Percentiles rank a stretch among this genome's conserved stretches.
These are phyloP conservation scores for Cenchrus fungigraminus DNA, from an alignment of 176 grass and related monocot species.

Conservation along the genomic window DNA sequence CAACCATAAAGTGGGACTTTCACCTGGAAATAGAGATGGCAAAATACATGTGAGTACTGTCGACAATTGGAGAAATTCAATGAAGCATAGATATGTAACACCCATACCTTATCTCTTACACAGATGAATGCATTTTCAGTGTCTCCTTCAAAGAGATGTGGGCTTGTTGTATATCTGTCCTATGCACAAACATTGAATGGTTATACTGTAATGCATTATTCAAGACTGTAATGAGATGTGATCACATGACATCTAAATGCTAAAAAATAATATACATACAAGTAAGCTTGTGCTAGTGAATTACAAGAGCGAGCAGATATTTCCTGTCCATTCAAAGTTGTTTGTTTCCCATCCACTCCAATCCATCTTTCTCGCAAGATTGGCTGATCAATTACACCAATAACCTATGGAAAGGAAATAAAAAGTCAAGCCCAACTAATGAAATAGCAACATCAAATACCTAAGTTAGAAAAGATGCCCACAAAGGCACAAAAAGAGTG, in stretches of 20 bases:
- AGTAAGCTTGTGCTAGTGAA: conserved; percentile 80
- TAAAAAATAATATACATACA: conserved; percentile 57
- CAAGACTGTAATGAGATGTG: not conserved
- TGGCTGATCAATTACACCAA: conserved; percentile 88
- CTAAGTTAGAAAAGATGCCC: not conserved
- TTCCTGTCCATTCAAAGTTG: conserved; percentile 83
- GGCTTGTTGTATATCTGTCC: conserved; percentile 93
- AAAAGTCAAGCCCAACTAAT: not conserved
- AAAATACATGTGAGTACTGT: conserved; percentile 26
- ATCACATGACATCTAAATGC: conserved; percentile 6
- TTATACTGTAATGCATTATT: conserved; percentile 20
- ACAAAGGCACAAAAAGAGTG: not conserved
- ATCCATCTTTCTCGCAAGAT: conserved; percentile 91
- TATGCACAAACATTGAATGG: conserved; percentile 8
- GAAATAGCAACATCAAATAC: not conserved
- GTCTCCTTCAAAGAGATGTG: conserved; percentile 81
- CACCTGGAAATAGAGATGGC: conserved; percentile 57
- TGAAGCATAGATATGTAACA: conserved; percentile 21
- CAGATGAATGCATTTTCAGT: conserved; percentile 78
- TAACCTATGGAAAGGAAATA: conserved; percentile 54
- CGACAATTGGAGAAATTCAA: not conserved
- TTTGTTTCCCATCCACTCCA: conserved; percentile 69
- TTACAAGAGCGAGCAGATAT: conserved; percentile 74
- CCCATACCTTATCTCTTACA: conserved; percentile 76
- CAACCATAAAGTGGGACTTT: conserved; percentile 97